Evolutionary conservation across 73 alveolate species (phyloP).

Genomic region (Paramecium tetraurelia): DNA sequence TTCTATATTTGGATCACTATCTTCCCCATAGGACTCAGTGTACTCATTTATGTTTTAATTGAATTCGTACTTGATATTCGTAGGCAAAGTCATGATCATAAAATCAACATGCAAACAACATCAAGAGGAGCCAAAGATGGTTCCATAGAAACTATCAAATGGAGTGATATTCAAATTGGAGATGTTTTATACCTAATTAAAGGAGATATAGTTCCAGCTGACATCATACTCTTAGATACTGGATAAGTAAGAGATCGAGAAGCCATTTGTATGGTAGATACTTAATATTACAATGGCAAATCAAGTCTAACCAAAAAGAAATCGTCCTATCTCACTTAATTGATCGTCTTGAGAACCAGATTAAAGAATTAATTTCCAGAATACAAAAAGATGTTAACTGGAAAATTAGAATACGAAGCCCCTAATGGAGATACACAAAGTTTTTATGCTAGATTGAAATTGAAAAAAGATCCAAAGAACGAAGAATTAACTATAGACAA

Average conservation of each 20-base stretch:
- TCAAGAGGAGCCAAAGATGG: conserved; percentile 31
- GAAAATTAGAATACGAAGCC: conserved; percentile 40
- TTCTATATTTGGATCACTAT: conserved; percentile 12
- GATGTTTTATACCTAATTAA: conserved; percentile 28
- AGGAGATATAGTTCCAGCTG: conserved; percentile 56
- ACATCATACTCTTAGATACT: conserved; percentile 48
- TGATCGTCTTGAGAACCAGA: background rate
- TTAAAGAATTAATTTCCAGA: conserved; percentile 37
- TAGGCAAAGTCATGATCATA: background rate
- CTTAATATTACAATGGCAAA: conserved; percentile 49
- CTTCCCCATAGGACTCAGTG: background rate
- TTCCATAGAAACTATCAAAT: conserved; percentile 18
- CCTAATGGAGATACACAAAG: background rate
- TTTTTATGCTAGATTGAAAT: conserved; percentile 44
- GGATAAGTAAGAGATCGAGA: conserved; percentile 46
- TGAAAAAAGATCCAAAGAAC: conserved; percentile 58
- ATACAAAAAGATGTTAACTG: conserved; percentile 33
- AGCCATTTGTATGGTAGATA: conserved; percentile 52
- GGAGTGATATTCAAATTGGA: conserved; percentile 48
- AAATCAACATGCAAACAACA: background rate
- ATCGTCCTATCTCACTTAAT: conserved; percentile 34
- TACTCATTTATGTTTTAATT: background rate
- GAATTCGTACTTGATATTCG: background rate
- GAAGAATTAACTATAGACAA: conserved; percentile 51
- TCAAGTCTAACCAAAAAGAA: conserved; percentile 16